A percentile compares a stretch with the other conserved stretches of the same genome.
Evolutionary conservation across 306 rosid genomes (phyloP).

Genomic region (Prunus padus): DNA sequence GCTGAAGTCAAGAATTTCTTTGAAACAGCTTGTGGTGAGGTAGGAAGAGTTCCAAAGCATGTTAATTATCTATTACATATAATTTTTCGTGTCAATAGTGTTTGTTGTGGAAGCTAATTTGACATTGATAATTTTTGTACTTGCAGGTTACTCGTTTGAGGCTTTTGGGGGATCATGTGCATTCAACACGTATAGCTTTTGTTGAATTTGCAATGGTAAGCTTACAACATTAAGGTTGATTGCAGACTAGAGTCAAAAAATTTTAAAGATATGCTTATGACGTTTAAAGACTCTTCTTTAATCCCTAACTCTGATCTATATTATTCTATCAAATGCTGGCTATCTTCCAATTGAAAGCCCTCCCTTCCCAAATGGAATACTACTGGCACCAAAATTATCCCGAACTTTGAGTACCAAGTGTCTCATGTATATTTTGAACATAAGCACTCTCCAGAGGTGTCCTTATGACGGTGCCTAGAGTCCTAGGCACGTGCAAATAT

Average conservation of each 20-base stretch:
- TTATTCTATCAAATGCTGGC: neutral
- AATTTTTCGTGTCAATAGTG: neutral
- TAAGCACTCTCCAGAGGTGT: neutral
- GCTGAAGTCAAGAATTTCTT: slow-evolving; percentile 89
- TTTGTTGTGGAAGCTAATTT: neutral
- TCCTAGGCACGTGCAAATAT: neutral
- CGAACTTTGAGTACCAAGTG: neutral
- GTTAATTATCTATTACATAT: neutral
- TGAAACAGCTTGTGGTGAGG: slow-evolving; percentile 95
- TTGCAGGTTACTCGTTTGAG: slow-evolving; percentile 89
- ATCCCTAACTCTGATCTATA: neutral
- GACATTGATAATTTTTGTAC: neutral
- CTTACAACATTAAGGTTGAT: neutral
- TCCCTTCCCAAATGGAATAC: neutral
- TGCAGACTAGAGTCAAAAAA: neutral
- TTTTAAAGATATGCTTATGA: neutral
- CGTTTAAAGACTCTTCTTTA: neutral
- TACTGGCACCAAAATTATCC: slow-evolving; percentile 1
- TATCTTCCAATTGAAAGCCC: neutral
- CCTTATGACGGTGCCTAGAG: neutral
- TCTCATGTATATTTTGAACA: neutral
- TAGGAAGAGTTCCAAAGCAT: slow-evolving; percentile 31
- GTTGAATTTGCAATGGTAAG: slow-evolving; percentile 83
- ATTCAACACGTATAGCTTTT: slow-evolving; percentile 96
- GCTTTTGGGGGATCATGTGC: slow-evolving; percentile 96